A percentile compares a stretch with the other conserved stretches of the same genome.
Evolutionary conservation across 2,329 filamentous ascomycete species (phyloP).

Genomic region (Claviceps capensis): DNA sequence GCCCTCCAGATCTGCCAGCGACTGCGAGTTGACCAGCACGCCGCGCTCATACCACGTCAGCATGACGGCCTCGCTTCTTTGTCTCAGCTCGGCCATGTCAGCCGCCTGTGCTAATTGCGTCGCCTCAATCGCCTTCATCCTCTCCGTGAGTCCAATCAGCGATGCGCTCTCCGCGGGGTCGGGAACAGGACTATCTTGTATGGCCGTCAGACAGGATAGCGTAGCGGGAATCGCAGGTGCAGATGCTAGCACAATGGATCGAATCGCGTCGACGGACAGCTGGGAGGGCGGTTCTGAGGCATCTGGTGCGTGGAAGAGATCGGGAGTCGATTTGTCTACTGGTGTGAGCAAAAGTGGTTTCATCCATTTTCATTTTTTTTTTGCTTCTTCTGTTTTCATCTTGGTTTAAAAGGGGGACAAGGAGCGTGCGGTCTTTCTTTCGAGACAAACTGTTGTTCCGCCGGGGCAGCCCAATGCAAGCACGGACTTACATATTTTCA

Average conservation of each 20-base stretch:
- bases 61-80: conserved; percentile 47
- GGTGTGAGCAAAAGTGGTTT: neutral
- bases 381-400: neutral
- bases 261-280: conserved; percentile 36
- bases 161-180: conserved; percentile 39
- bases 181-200: conserved; percentile 42
- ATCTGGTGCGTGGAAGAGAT: conserved; percentile 37
- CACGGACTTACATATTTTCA: conserved; percentile 41
- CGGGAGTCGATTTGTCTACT: conserved; percentile 38
- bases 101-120: conserved; percentile 47
- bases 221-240: conserved; percentile 41
- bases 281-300: conserved; percentile 35
- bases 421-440: neutral
- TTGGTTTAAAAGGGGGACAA: neutral
- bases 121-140: conserved; percentile 47
- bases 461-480: neutral
- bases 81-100: conserved; percentile 50
- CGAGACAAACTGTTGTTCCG: too few species aligned
- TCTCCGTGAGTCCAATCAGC: conserved; percentile 43
- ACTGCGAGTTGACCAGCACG: conserved; percentile 52
- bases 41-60: conserved; percentile 62
- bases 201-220: conserved; percentile 43
- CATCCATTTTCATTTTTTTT: neutral
- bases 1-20: conserved; percentile 58
- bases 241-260: conserved; percentile 40